Percentiles rank a stretch among this genome's conserved stretches.
Conservation (phyloP, 164 flowering plant species). For the Stephania yunnanensis region DNA sequence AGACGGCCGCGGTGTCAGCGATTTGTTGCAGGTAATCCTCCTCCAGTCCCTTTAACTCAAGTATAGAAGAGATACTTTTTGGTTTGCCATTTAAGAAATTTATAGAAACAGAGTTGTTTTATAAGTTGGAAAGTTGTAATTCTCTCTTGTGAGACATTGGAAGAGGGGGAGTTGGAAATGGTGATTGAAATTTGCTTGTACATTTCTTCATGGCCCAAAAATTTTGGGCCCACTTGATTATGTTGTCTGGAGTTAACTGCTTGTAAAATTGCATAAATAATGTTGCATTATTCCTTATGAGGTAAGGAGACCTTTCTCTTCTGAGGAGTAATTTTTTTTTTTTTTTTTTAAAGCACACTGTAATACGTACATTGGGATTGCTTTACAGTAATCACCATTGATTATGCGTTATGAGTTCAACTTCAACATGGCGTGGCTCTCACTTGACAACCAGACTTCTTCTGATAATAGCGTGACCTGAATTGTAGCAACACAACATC, state of each 20-base stretch:
- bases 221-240: constrained; percentile 16
- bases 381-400: no score
- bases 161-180: background rate
- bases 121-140: constrained; percentile 12
- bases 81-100: constrained; percentile 9
- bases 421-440: no score
- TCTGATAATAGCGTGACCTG: no score
- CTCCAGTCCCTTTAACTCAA: constrained; percentile 13
- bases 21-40: constrained; percentile 53
- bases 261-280: constrained; percentile 25
- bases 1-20: constrained; percentile 84
- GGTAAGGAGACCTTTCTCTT: background rate
- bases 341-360: no score
- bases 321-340: no score
- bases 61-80: constrained; percentile 7
- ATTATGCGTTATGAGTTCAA: no score
- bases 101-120: constrained; percentile 7
- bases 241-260: constrained; percentile 14
- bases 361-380: no score
- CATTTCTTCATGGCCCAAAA: constrained; percentile 24
- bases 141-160: constrained; percentile 4
- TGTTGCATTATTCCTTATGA: constrained; percentile 18
- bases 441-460: no score
- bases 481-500: no score
- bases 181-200: constrained; percentile 22